A percentile compares a stretch with the other conserved stretches of the same genome.
Conservation (phyloP, 257 asterid genomes). For the Phtheirospermum japonicum region DNA sequence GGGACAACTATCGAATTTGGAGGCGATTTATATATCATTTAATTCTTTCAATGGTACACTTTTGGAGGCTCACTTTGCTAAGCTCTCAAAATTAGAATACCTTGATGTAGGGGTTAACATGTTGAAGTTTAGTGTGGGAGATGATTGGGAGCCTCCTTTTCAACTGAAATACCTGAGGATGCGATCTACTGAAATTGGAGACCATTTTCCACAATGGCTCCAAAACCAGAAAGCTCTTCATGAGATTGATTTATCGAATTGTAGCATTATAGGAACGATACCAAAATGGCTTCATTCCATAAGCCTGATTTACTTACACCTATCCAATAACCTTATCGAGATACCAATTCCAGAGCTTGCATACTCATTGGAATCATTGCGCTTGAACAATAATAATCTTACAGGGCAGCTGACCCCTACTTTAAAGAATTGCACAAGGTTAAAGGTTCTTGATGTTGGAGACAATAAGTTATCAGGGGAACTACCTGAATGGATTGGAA, state of each 20-base stretch:
- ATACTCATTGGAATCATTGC: background rate
- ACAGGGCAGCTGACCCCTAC: constrained; percentile 7
- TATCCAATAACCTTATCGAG: background rate
- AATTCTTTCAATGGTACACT: background rate
- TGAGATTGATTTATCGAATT: background rate
- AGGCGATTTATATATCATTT: background rate
- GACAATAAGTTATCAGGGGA: too few relatives aligned
- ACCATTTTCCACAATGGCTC: constrained; percentile 11
- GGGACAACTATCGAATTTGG: constrained; percentile 2
- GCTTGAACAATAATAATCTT: background rate
- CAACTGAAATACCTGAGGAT: background rate
- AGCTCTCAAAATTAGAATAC: background rate
- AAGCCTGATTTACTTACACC: background rate
- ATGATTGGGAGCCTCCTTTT: constrained; percentile 12
- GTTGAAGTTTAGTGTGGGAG: background rate
- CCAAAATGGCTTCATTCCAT: background rate
- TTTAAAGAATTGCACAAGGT: background rate
- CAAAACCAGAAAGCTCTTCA: background rate
- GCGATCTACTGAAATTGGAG: background rate
- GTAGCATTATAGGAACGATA: background rate
- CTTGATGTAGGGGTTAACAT: background rate
- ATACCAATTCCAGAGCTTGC: background rate
- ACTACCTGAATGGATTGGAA: too few relatives aligned
- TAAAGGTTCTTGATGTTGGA: constrained; percentile 1
- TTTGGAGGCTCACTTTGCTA: background rate